Base-by-base conservation (phyloP, 805 yeast species). In the Candida maris region DNA sequence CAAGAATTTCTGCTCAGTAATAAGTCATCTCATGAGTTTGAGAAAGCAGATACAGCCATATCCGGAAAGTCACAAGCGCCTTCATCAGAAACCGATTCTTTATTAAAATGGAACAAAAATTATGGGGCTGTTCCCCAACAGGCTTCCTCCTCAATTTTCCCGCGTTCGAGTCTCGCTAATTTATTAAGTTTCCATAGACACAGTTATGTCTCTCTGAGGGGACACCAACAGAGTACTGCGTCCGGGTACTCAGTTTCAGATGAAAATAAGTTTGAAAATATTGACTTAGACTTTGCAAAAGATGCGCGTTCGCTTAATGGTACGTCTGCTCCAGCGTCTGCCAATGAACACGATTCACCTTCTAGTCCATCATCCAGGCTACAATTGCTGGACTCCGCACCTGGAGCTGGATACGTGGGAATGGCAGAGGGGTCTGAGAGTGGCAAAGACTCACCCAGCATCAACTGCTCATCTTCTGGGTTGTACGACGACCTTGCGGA, bases 211-310 rank as follows among this genome's bases (percentile, higher is more conserved):
- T 52, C 57, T 14, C 34, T 59, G 23, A 41, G 52, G 19, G 42
- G 44, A 10, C 62, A 57, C 31, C 39, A 45, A 24, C 32, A 39
- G 27, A 31, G 22, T 17, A 16, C 39, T 18, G 18, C 34, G 7
- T n/a, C 44, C 13, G 48, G 44, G 10, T 52, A 54, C 14, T 47
- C 58, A n/a, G 62, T 66, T n/a, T 71, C 66, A 18, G 68, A 68
- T 5, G 79, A 76, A 28, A 68, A 70, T 23, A 66, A 69, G 37
- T 64, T 68, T 14, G 72, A 72, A 25, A 71, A 75, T 34, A 75
- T 79, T 37, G 82, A 78, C 49, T 57, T 76, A 24, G 81, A 77
- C 45, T 54, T 69, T 26, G 60, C 45, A 14, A 47, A 44, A 18
- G 32, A 29, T 29, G 21, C 21, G 15, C 16, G 13, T 17, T 32